Percentiles rank a stretch among this genome's conserved stretches.
phyloP scores from a whole-genome alignment of 2,329 filamentous ascomycete genomes.

The Parasarocladium wereldwijsianum region DNA sequence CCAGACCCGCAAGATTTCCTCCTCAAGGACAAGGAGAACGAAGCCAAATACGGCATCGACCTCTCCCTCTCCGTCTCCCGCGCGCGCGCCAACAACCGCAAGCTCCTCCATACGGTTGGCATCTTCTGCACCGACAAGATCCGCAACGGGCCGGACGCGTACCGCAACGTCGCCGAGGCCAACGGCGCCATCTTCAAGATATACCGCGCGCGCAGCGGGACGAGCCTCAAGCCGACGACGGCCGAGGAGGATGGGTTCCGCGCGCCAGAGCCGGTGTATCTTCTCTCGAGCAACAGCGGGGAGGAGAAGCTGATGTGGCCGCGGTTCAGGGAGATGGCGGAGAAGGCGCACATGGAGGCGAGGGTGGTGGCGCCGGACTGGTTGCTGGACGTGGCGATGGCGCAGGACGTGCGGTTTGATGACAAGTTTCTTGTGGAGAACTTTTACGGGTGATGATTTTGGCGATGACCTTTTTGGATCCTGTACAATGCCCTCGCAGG shows the following conservation, averaged over 20 bases:
- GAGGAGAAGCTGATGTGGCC: slow-evolving; percentile 65
- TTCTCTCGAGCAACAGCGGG: slow-evolving; percentile 54
- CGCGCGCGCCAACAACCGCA: slow-evolving; percentile 62
- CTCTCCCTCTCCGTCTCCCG: slow-evolving; percentile 53
- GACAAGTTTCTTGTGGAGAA: slow-evolving; percentile 42
- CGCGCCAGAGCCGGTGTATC: slow-evolving; percentile 60
- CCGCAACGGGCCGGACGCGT: slow-evolving; percentile 69
- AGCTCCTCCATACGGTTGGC: slow-evolving; percentile 58
- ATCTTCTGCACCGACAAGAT: slow-evolving; percentile 78
- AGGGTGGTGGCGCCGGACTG: slow-evolving; percentile 77
- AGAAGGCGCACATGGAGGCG: slow-evolving; percentile 63
- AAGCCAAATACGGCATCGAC: slow-evolving; percentile 55
- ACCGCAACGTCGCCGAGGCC: slow-evolving; percentile 69
- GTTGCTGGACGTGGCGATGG: slow-evolving; percentile 81
- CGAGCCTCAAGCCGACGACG: slow-evolving; percentile 49
- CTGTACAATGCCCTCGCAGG: too few species aligned
- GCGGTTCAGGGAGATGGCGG: slow-evolving; percentile 66
- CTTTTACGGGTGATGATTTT: too few species aligned
- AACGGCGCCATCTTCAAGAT: slow-evolving; percentile 76
- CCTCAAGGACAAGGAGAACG: slow-evolving; percentile 57
- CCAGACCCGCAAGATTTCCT: slow-evolving; percentile 54
- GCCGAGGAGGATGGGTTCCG: slow-evolving; percentile 48
- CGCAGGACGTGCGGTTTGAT: slow-evolving; percentile 60
- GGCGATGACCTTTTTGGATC: too few species aligned
- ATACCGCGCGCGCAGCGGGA: slow-evolving; percentile 59